These are phyloP conservation scores for Aspergillus aculeatus DNA, from an alignment of 2,329 filamentous ascomycete species.

Conservation along the genomic window DNA sequence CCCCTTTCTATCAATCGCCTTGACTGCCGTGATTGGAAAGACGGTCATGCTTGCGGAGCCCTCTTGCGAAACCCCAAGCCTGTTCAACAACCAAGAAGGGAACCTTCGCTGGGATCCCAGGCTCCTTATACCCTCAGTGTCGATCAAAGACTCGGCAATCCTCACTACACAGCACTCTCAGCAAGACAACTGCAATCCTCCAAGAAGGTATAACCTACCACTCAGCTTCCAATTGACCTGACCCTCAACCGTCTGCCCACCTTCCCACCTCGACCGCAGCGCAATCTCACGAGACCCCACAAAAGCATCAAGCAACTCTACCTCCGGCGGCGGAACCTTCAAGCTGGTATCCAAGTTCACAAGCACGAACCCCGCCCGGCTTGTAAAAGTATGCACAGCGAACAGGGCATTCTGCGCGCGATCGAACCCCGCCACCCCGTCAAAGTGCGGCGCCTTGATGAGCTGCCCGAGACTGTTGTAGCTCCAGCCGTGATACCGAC, in stretches of 20 bases:
- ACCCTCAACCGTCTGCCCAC: conserved; percentile 28
- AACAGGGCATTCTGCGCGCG: conserved; percentile 57
- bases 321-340: neutral
- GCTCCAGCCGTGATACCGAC: conserved; percentile 64
- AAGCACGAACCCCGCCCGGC: conserved; percentile 26
- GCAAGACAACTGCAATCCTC: neutral
- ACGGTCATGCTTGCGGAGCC: conserved; percentile 6
- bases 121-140: neutral
- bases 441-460: conserved; percentile 60
- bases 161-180: conserved; percentile 3
- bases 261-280: conserved; percentile 24
- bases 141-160: neutral
- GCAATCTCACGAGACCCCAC: conserved; percentile 8
- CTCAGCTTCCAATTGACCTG: conserved; percentile 37
- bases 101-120: neutral
- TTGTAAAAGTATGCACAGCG: conserved; percentile 28
- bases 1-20: conserved; percentile 17
- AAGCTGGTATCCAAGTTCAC: conserved; percentile 26
- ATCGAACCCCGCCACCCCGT: conserved; percentile 57
- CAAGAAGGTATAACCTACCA: conserved; percentile 19
- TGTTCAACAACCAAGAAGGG: neutral
- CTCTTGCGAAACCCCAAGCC: neutral
- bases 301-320: conserved; percentile 15
- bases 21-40: conserved; percentile 27
- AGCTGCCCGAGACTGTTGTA: conserved; percentile 59